phyloP scores from a whole-genome alignment of 306 rosid genomes.

The Cucumis melo region DNA sequence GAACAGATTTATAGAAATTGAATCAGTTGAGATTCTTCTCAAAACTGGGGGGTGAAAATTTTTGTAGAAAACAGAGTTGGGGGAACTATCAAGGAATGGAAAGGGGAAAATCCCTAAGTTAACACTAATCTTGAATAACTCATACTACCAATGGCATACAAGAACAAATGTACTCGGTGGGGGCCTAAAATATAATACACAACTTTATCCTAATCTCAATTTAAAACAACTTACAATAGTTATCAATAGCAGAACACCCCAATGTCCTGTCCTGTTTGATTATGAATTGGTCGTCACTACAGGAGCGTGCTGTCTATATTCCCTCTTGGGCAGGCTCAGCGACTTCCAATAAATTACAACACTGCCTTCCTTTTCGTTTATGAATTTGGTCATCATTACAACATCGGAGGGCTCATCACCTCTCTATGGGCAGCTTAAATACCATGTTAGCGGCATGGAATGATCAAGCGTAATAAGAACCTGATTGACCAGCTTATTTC shows the following conservation, averaged over 20 bases:
- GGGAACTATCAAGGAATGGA: background rate
- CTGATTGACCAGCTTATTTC: constrained; percentile 25
- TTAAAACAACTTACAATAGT: background rate
- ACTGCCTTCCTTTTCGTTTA: background rate
- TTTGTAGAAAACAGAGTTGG: background rate
- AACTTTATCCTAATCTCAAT: background rate
- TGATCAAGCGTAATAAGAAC: background rate
- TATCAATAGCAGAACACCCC: constrained; percentile 1
- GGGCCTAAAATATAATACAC: background rate
- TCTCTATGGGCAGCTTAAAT: background rate
- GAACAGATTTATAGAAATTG: too few relatives aligned
- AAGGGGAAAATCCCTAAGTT: background rate
- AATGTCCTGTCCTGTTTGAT: background rate
- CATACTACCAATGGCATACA: background rate
- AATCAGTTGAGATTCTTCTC: too few relatives aligned
- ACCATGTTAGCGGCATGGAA: background rate
- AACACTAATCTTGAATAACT: background rate
- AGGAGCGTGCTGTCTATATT: background rate
- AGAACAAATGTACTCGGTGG: background rate
- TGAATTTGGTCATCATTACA: background rate
- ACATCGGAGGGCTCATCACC: background rate
- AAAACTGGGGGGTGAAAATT: background rate
- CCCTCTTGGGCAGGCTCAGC: background rate
- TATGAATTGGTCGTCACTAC: background rate
- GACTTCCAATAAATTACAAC: background rate